Evolutionary conservation across 140 eudicot genomes (phyloP).

Genomic region (Stevia rebaudiana): DNA sequence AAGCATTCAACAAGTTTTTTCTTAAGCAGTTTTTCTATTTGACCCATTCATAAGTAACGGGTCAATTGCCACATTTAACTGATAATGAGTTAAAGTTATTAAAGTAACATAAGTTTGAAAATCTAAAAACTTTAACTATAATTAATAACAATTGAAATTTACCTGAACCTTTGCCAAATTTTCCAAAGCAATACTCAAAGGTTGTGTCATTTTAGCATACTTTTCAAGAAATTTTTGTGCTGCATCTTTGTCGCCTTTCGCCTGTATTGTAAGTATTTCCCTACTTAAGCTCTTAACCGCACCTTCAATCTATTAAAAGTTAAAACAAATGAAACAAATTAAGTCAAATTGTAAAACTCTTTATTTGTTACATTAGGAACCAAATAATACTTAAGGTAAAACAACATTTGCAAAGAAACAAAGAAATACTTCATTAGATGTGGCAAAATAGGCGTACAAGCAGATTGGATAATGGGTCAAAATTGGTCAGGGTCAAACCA

Average conservation of each 20-base stretch:
- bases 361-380: not conserved
- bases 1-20: not conserved
- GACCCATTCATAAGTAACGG: not conserved
- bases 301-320: constrained; percentile 56
- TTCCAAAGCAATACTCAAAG: constrained; percentile 60
- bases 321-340: constrained; percentile 1
- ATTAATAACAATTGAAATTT: constrained; percentile 1
- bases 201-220: constrained; percentile 58
- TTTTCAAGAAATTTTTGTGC: constrained; percentile 58
- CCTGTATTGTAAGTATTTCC: constrained; percentile 82
- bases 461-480: not conserved
- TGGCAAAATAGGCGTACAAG: not conserved
- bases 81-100: not conserved
- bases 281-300: constrained; percentile 79
- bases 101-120: not conserved
- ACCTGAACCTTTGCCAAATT: constrained; percentile 68
- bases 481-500: not conserved
- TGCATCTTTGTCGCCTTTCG: constrained; percentile 79
- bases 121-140: not conserved
- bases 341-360: not conserved
- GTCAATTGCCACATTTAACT: not conserved
- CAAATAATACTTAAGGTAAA: not conserved
- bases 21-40: not conserved
- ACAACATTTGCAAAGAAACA: not conserved
- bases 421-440: not conserved